Percentiles rank a stretch among this genome's conserved stretches.
Conservation (phyloP, 129 eudicot species). For the Pseudognaphalium luteoalbum region DNA sequence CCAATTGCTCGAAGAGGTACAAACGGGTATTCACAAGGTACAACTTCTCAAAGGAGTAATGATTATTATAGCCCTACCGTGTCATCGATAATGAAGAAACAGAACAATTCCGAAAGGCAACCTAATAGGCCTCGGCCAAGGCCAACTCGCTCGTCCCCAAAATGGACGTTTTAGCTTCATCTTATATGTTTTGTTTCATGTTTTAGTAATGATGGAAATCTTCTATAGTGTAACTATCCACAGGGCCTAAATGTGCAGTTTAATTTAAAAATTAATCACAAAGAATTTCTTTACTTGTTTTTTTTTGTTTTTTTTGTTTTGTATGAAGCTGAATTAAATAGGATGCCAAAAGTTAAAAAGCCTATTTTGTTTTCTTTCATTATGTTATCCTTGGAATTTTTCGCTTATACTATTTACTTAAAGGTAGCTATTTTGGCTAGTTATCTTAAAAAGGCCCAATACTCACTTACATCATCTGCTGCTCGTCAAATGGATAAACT, state of each 20-base stretch:
- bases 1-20: slow-evolving; percentile 60
- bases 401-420: neutral
- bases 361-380: neutral
- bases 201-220: slow-evolving; percentile 25
- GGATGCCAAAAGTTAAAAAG: neutral
- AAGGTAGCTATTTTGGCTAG: neutral
- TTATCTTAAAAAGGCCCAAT: neutral
- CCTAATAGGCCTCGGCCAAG: slow-evolving; percentile 45
- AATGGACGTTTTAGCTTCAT: slow-evolving; percentile 59
- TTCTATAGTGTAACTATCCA: slow-evolving; percentile 35
- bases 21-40: slow-evolving; percentile 72
- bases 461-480: neutral
- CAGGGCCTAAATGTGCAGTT: slow-evolving; percentile 31
- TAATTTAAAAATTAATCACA: slow-evolving; percentile 10
- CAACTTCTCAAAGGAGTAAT: slow-evolving; percentile 84
- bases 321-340: neutral
- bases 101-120: slow-evolving; percentile 55
- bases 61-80: slow-evolving; percentile 90
- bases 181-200: slow-evolving; percentile 16
- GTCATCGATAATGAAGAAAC: slow-evolving; percentile 90
- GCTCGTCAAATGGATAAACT: neutral
- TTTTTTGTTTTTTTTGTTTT: neutral
- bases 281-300: slow-evolving; percentile 2
- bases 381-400: neutral
- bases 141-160: slow-evolving; percentile 74